Evolutionary conservation across 495 filamentous ascomycete genomes (phyloP).

Genomic region (Margaritispora aquatica): DNA sequence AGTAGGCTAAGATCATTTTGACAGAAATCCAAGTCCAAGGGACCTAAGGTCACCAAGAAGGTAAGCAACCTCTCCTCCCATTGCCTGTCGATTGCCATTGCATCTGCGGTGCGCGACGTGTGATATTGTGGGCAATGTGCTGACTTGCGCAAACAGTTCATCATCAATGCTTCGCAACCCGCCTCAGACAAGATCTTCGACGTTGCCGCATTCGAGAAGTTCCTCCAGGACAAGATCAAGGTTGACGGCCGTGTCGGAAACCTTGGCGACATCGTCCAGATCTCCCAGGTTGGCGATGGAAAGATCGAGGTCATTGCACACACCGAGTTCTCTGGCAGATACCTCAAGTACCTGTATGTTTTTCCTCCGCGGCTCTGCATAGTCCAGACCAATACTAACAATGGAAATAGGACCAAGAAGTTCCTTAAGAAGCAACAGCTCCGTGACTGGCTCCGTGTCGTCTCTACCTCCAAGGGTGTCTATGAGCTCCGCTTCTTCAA

Average conservation of each 20-base stretch:
- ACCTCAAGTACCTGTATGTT: conserved; percentile 98
- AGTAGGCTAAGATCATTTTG: conserved; percentile 83
- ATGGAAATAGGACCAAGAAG: conserved; percentile 86
- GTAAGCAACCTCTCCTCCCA: conserved; percentile 32
- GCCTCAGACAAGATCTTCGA: conserved; percentile 99
- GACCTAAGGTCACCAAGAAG: conserved; percentile 59
- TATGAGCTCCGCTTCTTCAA: conserved; percentile 99
- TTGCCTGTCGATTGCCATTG: background rate
- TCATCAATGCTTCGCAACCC: conserved; percentile 98
- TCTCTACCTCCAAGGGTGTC: conserved; percentile 91
- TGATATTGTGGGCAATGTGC: conserved; percentile 1
- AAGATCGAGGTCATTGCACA: conserved; percentile 97
- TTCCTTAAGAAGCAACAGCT: conserved; percentile 99
- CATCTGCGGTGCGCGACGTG: background rate
- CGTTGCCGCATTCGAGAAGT: conserved; percentile 97
- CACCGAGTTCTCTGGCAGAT: conserved; percentile 95
- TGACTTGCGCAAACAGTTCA: conserved; percentile 54
- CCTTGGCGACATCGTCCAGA: conserved; percentile 88
- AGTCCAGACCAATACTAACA: too few relatives aligned
- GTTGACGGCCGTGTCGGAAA: conserved; percentile 96
- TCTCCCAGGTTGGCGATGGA: conserved; percentile 85
- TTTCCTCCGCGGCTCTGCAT: background rate
- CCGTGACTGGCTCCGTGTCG: conserved; percentile 98
- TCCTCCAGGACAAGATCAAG: conserved; percentile 99
- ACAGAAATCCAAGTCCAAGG: conserved; percentile 59